Base-by-base conservation (phyloP, 2,329 filamentous ascomycete genomes). In the Stromatinia cepivora region DNA sequence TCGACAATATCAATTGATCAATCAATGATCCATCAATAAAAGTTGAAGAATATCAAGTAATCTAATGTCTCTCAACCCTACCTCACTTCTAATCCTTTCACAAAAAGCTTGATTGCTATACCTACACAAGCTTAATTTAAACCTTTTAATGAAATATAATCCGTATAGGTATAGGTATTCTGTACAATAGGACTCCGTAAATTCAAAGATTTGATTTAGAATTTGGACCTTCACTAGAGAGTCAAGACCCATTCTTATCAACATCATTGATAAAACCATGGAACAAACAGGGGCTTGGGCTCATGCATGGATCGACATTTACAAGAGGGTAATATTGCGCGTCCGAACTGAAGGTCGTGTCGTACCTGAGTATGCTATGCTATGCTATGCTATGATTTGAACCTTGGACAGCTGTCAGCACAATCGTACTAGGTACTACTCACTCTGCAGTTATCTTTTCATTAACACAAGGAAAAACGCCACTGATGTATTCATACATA, bases 261-360 rank as follows among this genome's bases (percentile, higher is more conserved):
- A 57, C 54, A 57, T 57, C 54, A 57, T 57, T 31, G 54, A 50
- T 25, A 22, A 39, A 57, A 57, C 54, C 54, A 39, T 57, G 54
- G 34, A 36, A 39, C 54, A 57, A 22, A 57, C 54, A 22, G 20
- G 20, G 31, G 54, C 54, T 57, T 56, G 28, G 53, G 22, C 53
- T 52, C 17, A n/a, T 57, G 31, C 53, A 56, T 56, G 31, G 53
- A 34, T 56, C 22, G 20, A 11, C 28, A 36, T 22, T 36, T 34
- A 2, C 10, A 22, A 34, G 53, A 56, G 53, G 53, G 53, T 42
- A 42, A 42, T 42, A 42, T 42, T 42, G 39, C 39, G 39, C 39
- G 39, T 42, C 36, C 39, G 39, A 42, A 42, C 11, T 42, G 39
- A 42, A 42, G 13, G 11, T 11, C 13, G 39, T 13, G 39, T 42